Base-by-base conservation (phyloP, 352 stramenopile genomes). In the Globisporangium iwayamae region DNA sequence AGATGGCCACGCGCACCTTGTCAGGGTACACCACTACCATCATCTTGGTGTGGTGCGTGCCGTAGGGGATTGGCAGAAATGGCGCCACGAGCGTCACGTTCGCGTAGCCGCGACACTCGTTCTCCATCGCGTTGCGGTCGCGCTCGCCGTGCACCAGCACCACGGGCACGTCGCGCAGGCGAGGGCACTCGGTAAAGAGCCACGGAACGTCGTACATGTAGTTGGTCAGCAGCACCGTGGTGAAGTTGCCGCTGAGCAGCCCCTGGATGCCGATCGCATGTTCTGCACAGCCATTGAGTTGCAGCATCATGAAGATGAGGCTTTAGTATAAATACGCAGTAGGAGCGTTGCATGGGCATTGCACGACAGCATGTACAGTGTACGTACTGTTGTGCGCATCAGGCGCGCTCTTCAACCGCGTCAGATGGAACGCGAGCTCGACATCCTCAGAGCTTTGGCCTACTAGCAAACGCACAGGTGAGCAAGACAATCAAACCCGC, bases 21-120 rank as follows among this genome's bases (percentile, higher is more conserved):
- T 71, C 66, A 11, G 73, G 61, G 60, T 89, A 91, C 32, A 93
- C 60, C 6, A 89, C 70, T 18, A 93, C 80, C 64, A 94, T 70
- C 80, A 93, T 94, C 57, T 96, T 96, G 0, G 85, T 93, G 67
- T 96, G 88, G 71, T 96, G 87, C 22, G 82, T 93, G 10, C 88
- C 88, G 66, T 92, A 96, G 3, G 85, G 75, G 58, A 94, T 93
- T 10, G 85, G 83, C 41, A 94, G 72, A 9, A 74, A 75, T 14
- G 88, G 88, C n/a, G 79, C 73, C 4, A 93, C 71, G 9, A 75
- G 60, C 34, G 70, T 86, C 46, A 92, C 75, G 65, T 92, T 91
- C 22, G 67, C 8, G 63, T 83, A 91, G n/a, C 65, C 63, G 2
- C 58, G 64, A 63, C 84, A 91, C 36, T 87, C 74, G 32, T 76